Evolutionary conservation across 2,329 filamentous ascomycete genomes (phyloP).

Genomic region (Myotisia sp.): DNA sequence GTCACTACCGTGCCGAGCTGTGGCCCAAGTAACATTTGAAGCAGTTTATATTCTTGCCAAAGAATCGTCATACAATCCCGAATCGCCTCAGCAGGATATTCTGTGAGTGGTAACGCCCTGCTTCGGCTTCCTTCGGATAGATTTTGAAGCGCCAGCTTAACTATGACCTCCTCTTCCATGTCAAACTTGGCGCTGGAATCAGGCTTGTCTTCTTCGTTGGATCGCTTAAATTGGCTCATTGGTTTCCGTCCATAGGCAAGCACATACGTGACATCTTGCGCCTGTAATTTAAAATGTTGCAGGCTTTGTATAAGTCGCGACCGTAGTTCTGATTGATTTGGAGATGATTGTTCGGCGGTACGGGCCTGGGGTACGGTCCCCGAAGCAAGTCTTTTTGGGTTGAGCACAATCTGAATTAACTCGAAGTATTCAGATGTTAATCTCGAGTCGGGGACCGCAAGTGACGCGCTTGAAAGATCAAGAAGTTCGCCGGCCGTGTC

Average conservation of each 20-base stretch:
- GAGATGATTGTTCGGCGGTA: background rate
- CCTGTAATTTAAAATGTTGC: constrained; percentile 2
- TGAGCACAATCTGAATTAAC: constrained; percentile 4
- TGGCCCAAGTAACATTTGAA: background rate
- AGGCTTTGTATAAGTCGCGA: constrained; percentile 4
- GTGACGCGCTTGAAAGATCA: constrained; percentile 40
- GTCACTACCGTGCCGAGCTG: background rate
- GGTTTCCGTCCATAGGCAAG: constrained; percentile 1
- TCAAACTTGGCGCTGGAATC: background rate
- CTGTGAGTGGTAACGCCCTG: background rate
- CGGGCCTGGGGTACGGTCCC: background rate
- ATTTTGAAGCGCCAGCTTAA: background rate
- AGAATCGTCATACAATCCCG: background rate
- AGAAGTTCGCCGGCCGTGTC: constrained; percentile 51
- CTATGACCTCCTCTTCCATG: background rate
- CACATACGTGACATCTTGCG: constrained; percentile 1
- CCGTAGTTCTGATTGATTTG: background rate
- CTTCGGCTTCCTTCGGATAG: background rate
- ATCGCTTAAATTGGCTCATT: background rate
- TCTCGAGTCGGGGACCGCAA: constrained; percentile 3
- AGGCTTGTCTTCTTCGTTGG: background rate
- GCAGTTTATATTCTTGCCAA: background rate
- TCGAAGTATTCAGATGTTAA: constrained; percentile 5
- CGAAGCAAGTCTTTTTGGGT: constrained; percentile 1
- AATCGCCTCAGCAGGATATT: too few species aligned